Percentiles rank a stretch among this genome's conserved stretches.
Evolutionary conservation across 306 rosid species (phyloP).

Genomic region (Mimosa bimucronata): DNA sequence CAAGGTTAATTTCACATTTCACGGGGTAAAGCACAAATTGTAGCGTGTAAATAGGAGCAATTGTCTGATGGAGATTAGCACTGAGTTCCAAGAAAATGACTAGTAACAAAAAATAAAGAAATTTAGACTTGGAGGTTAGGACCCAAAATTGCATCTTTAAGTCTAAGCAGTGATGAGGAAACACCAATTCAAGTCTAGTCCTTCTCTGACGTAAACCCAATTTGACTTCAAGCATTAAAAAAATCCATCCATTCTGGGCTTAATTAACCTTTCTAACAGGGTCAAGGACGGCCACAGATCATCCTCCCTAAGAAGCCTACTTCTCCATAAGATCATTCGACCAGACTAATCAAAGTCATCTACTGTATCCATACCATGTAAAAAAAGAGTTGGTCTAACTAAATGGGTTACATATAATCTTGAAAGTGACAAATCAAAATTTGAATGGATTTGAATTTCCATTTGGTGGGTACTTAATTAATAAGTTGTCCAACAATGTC

Average conservation of each 20-base stretch:
- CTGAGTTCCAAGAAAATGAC: neutral
- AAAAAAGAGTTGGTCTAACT: no score
- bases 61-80: neutral
- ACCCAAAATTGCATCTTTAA: neutral
- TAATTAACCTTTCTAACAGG: neutral
- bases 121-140: neutral
- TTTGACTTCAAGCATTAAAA: neutral
- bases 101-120: neutral
- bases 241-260: neutral
- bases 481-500: no score
- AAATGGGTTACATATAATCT: no score
- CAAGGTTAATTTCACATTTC: neutral
- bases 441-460: no score
- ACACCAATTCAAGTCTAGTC: neutral
- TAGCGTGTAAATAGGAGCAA: neutral
- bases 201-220: neutral
- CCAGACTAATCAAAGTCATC: neutral
- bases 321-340: neutral
- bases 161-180: no score
- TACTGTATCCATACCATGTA: neutral
- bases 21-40: neutral
- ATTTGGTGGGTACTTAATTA: no score
- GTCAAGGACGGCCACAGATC: neutral
- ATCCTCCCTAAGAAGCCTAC: neutral
- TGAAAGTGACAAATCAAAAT: no score